Base-by-base conservation (phyloP, 441 rosid species). In the Mallotus japonicus region DNA sequence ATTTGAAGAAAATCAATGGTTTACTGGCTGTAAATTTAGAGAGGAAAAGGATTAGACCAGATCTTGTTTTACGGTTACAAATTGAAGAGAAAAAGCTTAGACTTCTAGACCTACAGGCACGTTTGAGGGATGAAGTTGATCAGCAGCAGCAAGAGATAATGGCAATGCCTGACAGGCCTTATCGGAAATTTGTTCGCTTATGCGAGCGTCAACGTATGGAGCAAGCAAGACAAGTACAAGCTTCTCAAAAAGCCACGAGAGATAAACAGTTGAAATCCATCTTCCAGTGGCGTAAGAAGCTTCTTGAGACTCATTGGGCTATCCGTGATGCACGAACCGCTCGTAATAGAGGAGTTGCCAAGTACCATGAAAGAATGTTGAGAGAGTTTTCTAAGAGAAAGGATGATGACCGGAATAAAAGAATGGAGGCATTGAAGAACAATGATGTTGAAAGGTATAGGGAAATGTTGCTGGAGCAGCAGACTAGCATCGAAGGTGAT, bases 401-500 rank as follows among this genome's bases (percentile, higher is more conserved):
- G 82, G 98, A 96, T 83, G 99, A 96, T 78, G 99, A 87, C 75
- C 85, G 99, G 74, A 94, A 90, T 79, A 96, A 83, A 87, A 88
- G 99, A 80, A 96, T 96, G 99, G 99, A 96, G 80, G 99, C 99
- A 66, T 83, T 96, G 87, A 96, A 96, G 87, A 96, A 96, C 81
- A 96, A 96, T 86, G 99, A 96, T 73, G 99, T 94, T 56, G 99
- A 94, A 86, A 88, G 99, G 83, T 96, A 96, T 75, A 87, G 99
- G 83, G 98, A 96, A 82, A 96, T 96, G 99, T 74, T 96, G 81
- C 74, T 96, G 83, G 99, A 96, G 83, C 98, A 93, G 89, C 98
- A 96, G 84, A 96, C 99, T 46, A 90, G 78, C 80, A 81, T 94
- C 44, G 80, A 86, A 17, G 99, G 99, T 56, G 99, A 90, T 71